A percentile compares a stretch with the other conserved stretches of the same genome.
Evolutionary conservation across 2,329 filamentous ascomycete genomes (phyloP).

Genomic region (Talaromyces atroroseus): DNA sequence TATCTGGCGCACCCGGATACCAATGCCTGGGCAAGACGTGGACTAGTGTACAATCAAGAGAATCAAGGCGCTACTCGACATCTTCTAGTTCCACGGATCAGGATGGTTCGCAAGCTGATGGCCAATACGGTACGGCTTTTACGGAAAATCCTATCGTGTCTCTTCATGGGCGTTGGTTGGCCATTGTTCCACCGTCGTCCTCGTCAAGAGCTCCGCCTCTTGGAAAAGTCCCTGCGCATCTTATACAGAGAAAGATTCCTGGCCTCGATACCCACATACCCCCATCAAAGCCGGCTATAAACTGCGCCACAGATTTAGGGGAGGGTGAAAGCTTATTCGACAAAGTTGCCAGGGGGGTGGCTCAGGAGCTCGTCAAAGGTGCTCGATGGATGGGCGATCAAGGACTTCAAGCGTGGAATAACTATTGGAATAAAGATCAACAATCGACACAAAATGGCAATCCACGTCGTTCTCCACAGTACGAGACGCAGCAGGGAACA

Average conservation of each 20-base stretch:
- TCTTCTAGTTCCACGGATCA: constrained; percentile 43
- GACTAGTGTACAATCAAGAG: constrained; percentile 67
- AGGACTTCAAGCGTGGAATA: constrained; percentile 46
- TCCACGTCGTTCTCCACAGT: constrained; percentile 27
- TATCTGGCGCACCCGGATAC: constrained; percentile 33
- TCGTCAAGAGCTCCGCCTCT: constrained; percentile 36
- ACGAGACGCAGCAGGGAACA: constrained; percentile 26
- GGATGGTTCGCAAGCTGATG: constrained; percentile 38
- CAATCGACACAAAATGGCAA: constrained; percentile 20
- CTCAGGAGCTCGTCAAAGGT: constrained; percentile 45
- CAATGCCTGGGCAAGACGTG: constrained; percentile 82
- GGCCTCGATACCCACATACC: constrained; percentile 40
- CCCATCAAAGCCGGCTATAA: constrained; percentile 37
- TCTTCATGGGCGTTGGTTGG: constrained; percentile 44
- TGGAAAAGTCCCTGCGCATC: constrained; percentile 33
- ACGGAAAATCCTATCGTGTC: constrained; percentile 38
- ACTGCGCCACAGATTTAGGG: constrained; percentile 42
- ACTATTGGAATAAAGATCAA: constrained; percentile 45
- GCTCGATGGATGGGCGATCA: constrained; percentile 47
- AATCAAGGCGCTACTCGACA: constrained; percentile 40
- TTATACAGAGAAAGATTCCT: constrained; percentile 32
- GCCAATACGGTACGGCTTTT: constrained; percentile 23
- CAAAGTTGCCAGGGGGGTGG: constrained; percentile 45
- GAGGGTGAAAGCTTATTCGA: constrained; percentile 45
- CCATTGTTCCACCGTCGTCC: constrained; percentile 38